Evolutionary conservation across 2,329 filamentous ascomycete genomes (phyloP).

Genomic region (Aspergillus unguis): DNA sequence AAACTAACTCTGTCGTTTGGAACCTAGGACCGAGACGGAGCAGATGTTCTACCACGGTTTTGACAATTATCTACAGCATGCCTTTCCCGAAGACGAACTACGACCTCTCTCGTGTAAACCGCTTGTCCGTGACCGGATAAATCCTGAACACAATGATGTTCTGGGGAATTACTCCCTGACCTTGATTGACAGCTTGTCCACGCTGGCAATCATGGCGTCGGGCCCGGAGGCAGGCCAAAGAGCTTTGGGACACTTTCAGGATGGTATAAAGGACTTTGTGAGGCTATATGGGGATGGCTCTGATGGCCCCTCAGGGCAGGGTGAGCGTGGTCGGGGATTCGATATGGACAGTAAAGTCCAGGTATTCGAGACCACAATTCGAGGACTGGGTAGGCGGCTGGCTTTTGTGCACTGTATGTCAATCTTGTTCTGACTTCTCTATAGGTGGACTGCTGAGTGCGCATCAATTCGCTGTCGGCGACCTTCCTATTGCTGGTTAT

Average conservation of each 20-base stretch:
- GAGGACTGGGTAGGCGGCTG: constrained; percentile 56
- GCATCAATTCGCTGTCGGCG: constrained; percentile 87
- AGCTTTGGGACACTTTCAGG: constrained; percentile 72
- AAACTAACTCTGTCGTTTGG: not conserved
- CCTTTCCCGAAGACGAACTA: constrained; percentile 94
- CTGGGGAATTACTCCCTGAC: constrained; percentile 96
- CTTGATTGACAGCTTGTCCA: constrained; percentile 90
- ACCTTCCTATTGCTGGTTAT: constrained; percentile 82
- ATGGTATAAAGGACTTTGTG: constrained; percentile 72
- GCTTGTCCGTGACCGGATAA: constrained; percentile 75
- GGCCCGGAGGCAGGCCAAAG: constrained; percentile 54
- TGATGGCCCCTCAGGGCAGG: constrained; percentile 63
- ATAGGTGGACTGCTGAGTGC: constrained; percentile 81
- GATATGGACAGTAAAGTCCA: constrained; percentile 97
- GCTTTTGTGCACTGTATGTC: not conserved
- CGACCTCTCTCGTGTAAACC: constrained; percentile 81
- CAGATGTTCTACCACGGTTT: constrained; percentile 96
- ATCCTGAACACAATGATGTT: constrained; percentile 86
- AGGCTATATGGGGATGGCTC: constrained; percentile 83
- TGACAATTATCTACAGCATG: constrained; percentile 89
- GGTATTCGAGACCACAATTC: constrained; percentile 96
- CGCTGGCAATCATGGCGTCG: constrained; percentile 84
- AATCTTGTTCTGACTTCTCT: constrained; percentile 2
- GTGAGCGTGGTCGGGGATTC: constrained; percentile 74
- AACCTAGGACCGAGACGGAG: constrained; percentile 44